Percentiles rank a stretch among this genome's conserved stretches.
Evolutionary conservation across 2,329 filamentous ascomycete genomes (phyloP).

Genomic region (Trichoderma sp.): DNA sequence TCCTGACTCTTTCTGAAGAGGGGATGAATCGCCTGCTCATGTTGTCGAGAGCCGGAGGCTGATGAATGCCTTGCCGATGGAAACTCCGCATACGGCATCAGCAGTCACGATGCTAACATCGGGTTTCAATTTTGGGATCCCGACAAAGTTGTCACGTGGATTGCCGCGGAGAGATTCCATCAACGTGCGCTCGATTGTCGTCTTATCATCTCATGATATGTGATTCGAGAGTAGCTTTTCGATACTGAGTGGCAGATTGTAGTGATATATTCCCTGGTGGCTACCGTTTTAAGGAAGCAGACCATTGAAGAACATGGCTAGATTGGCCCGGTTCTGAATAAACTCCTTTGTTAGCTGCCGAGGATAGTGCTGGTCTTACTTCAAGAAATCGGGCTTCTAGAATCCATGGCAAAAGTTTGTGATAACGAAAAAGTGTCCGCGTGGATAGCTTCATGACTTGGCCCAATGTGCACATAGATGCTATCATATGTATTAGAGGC

Average conservation of each 20-base stretch:
- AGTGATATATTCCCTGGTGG: not conserved
- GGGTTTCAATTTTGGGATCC: not conserved
- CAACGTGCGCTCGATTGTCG: not conserved
- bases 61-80: not conserved
- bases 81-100: not conserved
- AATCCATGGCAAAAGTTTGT: not conserved
- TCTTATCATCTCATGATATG: not conserved
- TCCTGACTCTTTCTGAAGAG: not conserved
- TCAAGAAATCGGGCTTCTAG: not conserved
- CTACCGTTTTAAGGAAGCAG: not conserved
- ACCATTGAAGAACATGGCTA: not conserved
- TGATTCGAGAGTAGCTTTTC: not conserved
- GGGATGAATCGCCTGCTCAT: not conserved
- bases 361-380: too few species aligned
- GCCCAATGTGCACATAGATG: too few species aligned
- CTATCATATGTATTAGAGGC: not conserved
- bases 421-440: too few species aligned
- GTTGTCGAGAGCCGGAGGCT: not conserved
- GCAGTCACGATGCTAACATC: not conserved
- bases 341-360: too few species aligned
- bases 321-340: not conserved
- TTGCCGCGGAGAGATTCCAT: not conserved
- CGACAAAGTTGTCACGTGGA: not conserved
- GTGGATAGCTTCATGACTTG: not conserved
- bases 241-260: not conserved